Evolutionary conservation across 441 rosid genomes (phyloP), one percentile per base, ranked within the genome.

Genomic region (Pelargonium fulgidum): DNA sequence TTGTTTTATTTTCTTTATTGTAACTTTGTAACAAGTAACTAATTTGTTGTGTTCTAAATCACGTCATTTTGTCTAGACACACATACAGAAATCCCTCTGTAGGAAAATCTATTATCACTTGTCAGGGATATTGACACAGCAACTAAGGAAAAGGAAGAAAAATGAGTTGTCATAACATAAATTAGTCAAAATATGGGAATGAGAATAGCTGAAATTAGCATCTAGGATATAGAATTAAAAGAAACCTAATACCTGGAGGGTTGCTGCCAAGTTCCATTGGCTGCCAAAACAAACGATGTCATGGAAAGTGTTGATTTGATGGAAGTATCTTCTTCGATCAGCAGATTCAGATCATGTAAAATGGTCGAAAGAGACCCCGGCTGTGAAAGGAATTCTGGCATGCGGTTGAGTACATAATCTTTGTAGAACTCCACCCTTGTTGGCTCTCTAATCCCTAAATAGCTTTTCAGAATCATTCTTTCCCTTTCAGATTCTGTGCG

Each of bases 401-500:
- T 92, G 76, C 81, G 86, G 75, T 88, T 85, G 69, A 94, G 94
- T 66, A 88, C 99, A 82, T 87, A 84, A 77, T 74, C 84, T 82
- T 79, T 86, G 83, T 90, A 94, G 79, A 94, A 92, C 73, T 94
- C 98, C 68, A 83, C 77, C 81, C 73, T 86, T 29, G 92, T 86
- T 44, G 87, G 97, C 84, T 92, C 98, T 79, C 76, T 80, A 68
- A 92, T 81, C 64, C 77, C 78, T 67, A 94, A 83, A 82, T 86
- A 90, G 80, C 75, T 89, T 79, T 69, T 75, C 75, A 90, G 79
- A 78, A 94, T 89, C 71, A 79, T 77, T 85, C 78, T 85, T 72
- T 92, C 99, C 77, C 90, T 90, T 82, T 92, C 98, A 52, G 99
- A 89, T 69, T 92, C 99, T 70, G 85, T 73, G 64, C 97, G 94